Evolutionary conservation across 164 flowering plant genomes (phyloP).

Genomic region (Vitis vinifera): ASM3070453v1 NC_081805.1:5822001-5822500

Average conservation of each 20-base stretch:
- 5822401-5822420: too few relatives aligned
- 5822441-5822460: neutral
- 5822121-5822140: constrained; percentile 4
- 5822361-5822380: neutral
- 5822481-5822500: too few relatives aligned
- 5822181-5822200: constrained; percentile 66
- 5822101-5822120: constrained; percentile 27
- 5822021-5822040: constrained; percentile 99
- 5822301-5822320: neutral
- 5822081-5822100: constrained; percentile 99
- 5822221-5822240: constrained; percentile 89
- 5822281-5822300: constrained; percentile 86
- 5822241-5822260: constrained; percentile 99
- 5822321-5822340: neutral
- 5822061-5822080: constrained; percentile 96
- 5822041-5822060: constrained; percentile 98
- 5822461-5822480: neutral
- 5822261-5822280: constrained; percentile 97
- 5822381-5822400: neutral
- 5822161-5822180: neutral
- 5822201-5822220: constrained; percentile 94
- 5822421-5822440: too few relatives aligned
- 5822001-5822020: constrained; percentile 94
- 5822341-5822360: neutral
- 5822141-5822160: neutral